Percentiles rank a stretch among this genome's conserved stretches.
These are phyloP conservation scores for Mycena amicta DNA, from an alignment of 768 basidiomycete genomes.

Conservation along the genomic window DNA sequence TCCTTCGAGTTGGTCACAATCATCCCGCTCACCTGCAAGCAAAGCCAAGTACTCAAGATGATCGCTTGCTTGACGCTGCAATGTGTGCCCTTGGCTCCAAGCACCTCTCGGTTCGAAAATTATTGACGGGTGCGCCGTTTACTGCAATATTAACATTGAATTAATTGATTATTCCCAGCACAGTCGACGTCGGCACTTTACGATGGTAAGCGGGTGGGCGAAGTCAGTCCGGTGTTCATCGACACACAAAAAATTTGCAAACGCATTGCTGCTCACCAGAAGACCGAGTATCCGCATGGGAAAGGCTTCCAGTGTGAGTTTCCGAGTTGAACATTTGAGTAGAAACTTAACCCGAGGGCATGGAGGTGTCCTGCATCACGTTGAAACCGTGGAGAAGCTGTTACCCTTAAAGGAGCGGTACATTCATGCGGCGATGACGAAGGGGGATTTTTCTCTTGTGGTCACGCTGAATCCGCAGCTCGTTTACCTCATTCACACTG, in stretches of 20 bases:
- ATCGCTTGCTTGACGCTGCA: neutral
- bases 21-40: constrained; percentile 4
- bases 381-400: neutral
- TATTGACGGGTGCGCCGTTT: constrained; percentile 2
- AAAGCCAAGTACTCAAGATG: constrained; percentile 8
- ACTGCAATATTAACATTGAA: neutral
- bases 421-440: constrained; percentile 5
- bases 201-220: neutral
- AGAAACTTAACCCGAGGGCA: neutral
- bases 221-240: constrained; percentile 4
- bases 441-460: constrained; percentile 4
- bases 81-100: constrained; percentile 1
- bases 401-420: neutral
- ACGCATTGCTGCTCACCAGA: constrained; percentile 1
- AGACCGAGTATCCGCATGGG: constrained; percentile 2
- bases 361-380: neutral
- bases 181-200: neutral
- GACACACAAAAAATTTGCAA: constrained; percentile 3
- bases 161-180: neutral
- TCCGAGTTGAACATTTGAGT: neutral
- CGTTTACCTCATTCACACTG: constrained; percentile 10
- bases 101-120: neutral
- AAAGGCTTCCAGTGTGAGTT: constrained; percentile 6
- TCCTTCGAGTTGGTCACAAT: constrained; percentile 3
- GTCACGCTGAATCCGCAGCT: constrained; percentile 9